Evolutionary conservation across 2,329 filamentous ascomycete species (phyloP).

Genomic region (Ophiosphaerella herpotricha): DNA sequence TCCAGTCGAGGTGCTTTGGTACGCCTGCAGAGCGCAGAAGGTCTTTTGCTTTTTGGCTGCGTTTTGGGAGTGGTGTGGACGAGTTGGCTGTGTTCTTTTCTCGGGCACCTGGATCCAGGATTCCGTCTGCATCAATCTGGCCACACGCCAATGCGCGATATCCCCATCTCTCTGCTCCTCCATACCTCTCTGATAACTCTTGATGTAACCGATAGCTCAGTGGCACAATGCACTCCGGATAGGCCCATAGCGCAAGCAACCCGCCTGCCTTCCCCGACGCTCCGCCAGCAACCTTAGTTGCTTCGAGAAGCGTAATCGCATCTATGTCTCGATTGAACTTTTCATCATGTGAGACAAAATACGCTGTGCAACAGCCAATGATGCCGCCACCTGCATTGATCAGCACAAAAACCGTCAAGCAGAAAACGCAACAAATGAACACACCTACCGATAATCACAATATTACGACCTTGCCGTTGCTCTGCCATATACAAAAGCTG

Average conservation of each 20-base stretch:
- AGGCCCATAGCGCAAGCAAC: conserved; percentile 88
- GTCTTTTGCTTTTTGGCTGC: conserved; percentile 54
- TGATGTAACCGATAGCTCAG: conserved; percentile 83
- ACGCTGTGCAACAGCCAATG: conserved; percentile 88
- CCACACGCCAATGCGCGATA: conserved; percentile 82
- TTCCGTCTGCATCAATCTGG: conserved; percentile 59
- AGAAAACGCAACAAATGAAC: not conserved
- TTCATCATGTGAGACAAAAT: conserved; percentile 86
- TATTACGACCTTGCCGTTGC: conserved; percentile 34
- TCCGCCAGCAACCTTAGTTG: conserved; percentile 81
- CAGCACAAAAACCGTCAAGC: not conserved
- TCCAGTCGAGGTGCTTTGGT: conserved; percentile 83
- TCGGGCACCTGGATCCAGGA: conserved; percentile 8
- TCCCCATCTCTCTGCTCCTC: conserved; percentile 79
- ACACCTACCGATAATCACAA: conserved; percentile 42
- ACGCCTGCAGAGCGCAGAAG: conserved; percentile 64
- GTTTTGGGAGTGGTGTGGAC: conserved; percentile 55
- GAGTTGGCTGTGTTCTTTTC: too few species aligned
- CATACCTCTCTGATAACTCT: conserved; percentile 82
- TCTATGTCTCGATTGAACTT: conserved; percentile 76
- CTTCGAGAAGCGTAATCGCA: conserved; percentile 84
- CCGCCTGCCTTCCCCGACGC: conserved; percentile 95
- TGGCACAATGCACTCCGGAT: conserved; percentile 80
- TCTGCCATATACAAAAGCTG: conserved; percentile 21
- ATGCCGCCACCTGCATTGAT: conserved; percentile 75